Evolutionary conservation across 1,284 basidiomycete genomes (phyloP).

Genomic region (Takashimella koratensis): DNA sequence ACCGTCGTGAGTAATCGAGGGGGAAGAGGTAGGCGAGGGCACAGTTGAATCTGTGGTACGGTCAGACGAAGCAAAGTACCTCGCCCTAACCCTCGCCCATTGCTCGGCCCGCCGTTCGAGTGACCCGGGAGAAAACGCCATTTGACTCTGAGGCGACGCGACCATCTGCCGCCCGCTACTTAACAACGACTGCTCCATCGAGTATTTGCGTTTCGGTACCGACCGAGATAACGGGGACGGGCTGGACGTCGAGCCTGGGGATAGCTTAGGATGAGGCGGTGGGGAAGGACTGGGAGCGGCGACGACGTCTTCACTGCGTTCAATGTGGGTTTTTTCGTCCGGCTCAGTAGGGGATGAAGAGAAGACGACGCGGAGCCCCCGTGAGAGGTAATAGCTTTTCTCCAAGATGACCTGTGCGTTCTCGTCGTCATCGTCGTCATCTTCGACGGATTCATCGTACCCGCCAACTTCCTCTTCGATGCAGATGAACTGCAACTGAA

Average conservation of each 20-base stretch:
- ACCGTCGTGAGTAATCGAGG: too few species aligned
- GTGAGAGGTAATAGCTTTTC: conserved; percentile 39
- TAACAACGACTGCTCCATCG: too few species aligned
- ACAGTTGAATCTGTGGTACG: not conserved
- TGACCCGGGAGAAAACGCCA: not conserved
- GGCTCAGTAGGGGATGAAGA: conserved; percentile 23
- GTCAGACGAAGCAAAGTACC: not conserved
- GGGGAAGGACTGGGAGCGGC: conserved; percentile 15
- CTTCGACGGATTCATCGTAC: not conserved
- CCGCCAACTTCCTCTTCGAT: not conserved
- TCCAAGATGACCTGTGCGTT: not conserved
- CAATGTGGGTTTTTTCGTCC: conserved; percentile 24
- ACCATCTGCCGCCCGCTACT: too few species aligned
- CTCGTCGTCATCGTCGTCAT: not conserved
- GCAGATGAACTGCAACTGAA: conserved; percentile 51
- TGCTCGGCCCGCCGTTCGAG: not conserved
- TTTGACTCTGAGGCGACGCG: not conserved
- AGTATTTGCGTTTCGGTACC: not conserved
- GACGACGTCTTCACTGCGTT: conserved; percentile 42
- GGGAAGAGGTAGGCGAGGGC: conserved; percentile 1
- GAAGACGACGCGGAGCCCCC: conserved; percentile 42
- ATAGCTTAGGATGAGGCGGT: too few species aligned
- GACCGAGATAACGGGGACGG: not conserved
- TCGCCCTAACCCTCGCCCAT: not conserved
- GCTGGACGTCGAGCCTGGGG: too few species aligned